These are phyloP conservation scores for Paraphaeosphaeria sporulosa DNA, from an alignment of 2,329 filamentous ascomycete species.

Conservation along the genomic window DNA sequence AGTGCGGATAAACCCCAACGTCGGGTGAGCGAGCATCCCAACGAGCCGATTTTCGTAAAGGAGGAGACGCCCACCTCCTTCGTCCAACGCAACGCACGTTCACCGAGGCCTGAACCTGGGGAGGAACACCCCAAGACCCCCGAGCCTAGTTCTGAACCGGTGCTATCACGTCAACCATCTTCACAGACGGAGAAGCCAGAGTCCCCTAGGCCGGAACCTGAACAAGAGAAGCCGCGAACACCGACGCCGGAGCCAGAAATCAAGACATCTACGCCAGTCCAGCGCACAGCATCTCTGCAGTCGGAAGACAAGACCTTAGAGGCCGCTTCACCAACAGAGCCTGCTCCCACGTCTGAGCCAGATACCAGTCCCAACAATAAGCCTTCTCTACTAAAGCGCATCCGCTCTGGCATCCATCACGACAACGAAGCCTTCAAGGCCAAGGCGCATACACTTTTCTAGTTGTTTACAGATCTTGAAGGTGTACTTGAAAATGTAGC, in stretches of 20 bases:
- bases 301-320: slow-evolving; percentile 5
- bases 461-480: not conserved
- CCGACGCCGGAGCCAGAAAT: not conserved
- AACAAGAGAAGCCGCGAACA: not conserved
- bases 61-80: not conserved
- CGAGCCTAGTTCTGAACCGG: not conserved
- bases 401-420: slow-evolving; percentile 2
- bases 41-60: not conserved
- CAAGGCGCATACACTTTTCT: not conserved
- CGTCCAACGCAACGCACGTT: not conserved
- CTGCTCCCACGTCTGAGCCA: slow-evolving; percentile 2
- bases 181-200: not conserved
- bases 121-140: not conserved
- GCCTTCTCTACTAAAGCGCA: slow-evolving; percentile 10
- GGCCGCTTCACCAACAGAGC: not conserved
- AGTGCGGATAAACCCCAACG: slow-evolving; percentile 7
- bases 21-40: not conserved
- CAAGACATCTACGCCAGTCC: not conserved
- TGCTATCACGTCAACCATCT: not conserved
- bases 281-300: slow-evolving; percentile 8
- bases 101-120: not conserved
- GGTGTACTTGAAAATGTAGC: not conserved
- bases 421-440: slow-evolving; percentile 1
- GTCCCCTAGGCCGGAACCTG: not conserved
- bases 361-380: not conserved